Percentiles rank a stretch among this genome's conserved stretches.
Evolutionary conservation across 139 green algal species (phyloP).

Genomic region (Micromonas pusilla): DNA sequence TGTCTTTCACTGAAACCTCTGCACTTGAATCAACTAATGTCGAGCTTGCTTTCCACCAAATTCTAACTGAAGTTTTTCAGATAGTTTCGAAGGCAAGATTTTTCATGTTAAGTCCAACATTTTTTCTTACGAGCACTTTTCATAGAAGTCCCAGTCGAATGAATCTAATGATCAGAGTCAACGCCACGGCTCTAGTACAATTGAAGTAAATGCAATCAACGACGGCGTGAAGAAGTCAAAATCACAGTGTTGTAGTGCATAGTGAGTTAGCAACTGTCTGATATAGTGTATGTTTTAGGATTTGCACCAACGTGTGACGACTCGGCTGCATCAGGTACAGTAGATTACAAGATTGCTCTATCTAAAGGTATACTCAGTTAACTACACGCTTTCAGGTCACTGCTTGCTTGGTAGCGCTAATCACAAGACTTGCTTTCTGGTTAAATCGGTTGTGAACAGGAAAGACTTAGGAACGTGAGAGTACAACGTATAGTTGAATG

Average conservation of each 20-base stretch:
- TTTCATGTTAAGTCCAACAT: constrained; percentile 19
- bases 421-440: too few species aligned
- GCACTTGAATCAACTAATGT: constrained; percentile 97
- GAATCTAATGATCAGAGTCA: background rate
- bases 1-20: constrained; percentile 97
- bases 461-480: too few species aligned
- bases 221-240: background rate
- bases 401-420: too few species aligned
- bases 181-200: background rate
- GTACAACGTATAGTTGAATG: too few species aligned
- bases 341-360: too few species aligned
- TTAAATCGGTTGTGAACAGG: too few species aligned
- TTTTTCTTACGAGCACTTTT: background rate
- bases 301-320: too few species aligned
- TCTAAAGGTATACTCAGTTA: too few species aligned
- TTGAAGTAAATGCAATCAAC: constrained; percentile 2
- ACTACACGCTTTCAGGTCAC: too few species aligned
- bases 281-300: too few species aligned
- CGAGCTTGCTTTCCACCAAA: constrained; percentile 92
- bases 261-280: too few species aligned
- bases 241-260: background rate
- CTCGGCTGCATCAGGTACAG: too few species aligned
- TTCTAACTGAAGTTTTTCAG: constrained; percentile 96
- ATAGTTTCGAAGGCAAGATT: constrained; percentile 87
- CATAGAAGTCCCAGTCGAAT: background rate